Percentiles rank a stretch among this genome's conserved stretches.
These are phyloP conservation scores for Globisporangium radiosum DNA, from an alignment of 352 stramenopile species.

Conservation along the genomic window DNA sequence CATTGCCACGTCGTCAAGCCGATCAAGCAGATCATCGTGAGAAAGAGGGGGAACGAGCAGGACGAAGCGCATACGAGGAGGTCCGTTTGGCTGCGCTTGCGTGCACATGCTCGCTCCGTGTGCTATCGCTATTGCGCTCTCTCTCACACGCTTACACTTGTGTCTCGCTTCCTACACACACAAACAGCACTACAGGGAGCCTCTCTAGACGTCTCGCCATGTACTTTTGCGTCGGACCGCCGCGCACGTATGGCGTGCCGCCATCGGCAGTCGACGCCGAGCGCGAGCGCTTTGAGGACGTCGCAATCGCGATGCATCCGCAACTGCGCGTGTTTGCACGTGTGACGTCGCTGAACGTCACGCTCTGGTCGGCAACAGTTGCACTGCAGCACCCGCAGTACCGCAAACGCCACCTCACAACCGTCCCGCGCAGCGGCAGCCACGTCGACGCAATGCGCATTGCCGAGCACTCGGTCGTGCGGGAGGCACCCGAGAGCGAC, in stretches of 20 bases:
- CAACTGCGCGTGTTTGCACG: constrained; percentile 45
- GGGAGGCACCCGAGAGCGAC: not conserved
- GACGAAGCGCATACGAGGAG: no score
- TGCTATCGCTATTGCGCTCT: no score
- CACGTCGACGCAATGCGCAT: constrained; percentile 13
- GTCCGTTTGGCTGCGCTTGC: no score
- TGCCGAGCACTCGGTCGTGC: not conserved
- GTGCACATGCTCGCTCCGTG: no score
- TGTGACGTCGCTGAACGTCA: constrained; percentile 33
- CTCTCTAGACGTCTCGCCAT: constrained; percentile 17
- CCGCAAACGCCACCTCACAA: constrained; percentile 28
- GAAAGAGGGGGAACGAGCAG: no score
- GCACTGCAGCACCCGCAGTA: constrained; percentile 19
- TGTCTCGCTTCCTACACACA: not conserved
- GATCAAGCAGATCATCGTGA: no score
- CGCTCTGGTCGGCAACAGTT: constrained; percentile 39
- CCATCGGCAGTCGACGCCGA: not conserved
- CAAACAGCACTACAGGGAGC: no score
- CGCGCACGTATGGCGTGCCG: constrained; percentile 43
- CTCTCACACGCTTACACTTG: no score
- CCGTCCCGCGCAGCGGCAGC: constrained; percentile 23
- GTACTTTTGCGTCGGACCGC: constrained; percentile 69
- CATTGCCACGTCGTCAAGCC: no score
- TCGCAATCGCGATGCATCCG: constrained; percentile 49
- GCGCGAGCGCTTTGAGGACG: constrained; percentile 28